Conservation (phyloP, 2,329 filamentous ascomycete genomes). For the Microascus cirrosus region DNA sequence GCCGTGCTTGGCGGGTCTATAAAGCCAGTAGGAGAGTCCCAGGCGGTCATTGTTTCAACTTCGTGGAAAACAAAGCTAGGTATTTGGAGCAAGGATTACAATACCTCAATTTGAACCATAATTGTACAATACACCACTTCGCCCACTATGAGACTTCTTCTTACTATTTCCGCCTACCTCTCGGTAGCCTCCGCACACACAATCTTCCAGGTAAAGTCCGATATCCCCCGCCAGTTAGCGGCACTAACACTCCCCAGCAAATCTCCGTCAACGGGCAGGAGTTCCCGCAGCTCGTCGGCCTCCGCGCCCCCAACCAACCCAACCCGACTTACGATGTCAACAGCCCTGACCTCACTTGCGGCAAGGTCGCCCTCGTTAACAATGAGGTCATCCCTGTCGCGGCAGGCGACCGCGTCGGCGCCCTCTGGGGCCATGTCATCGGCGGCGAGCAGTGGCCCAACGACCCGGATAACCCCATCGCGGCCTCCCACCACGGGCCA, state of each 20-base stretch:
- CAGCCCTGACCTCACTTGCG: constrained; percentile 37
- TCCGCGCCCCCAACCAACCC: constrained; percentile 38
- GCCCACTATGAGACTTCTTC: background rate
- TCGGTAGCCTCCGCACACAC: constrained; percentile 24
- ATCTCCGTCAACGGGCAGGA: constrained; percentile 37
- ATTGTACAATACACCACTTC: background rate
- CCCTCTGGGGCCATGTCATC: constrained; percentile 41
- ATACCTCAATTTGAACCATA: background rate
- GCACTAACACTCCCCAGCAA: background rate
- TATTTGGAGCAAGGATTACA: background rate
- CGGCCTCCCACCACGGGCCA: constrained; percentile 40
- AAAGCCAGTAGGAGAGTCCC: no score
- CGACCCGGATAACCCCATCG: constrained; percentile 42
- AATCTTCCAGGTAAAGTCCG: constrained; percentile 23
- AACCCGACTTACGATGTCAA: constrained; percentile 39
- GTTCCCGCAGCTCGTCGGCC: constrained; percentile 34
- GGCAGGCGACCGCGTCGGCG: constrained; percentile 38
- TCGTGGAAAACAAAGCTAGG: background rate
- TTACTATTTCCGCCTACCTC: constrained; percentile 6
- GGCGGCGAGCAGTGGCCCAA: constrained; percentile 37
- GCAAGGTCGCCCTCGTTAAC: constrained; percentile 27
- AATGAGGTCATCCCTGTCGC: constrained; percentile 33
- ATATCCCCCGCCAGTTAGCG: background rate
- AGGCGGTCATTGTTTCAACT: no score
- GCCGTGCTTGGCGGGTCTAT: no score